Percentiles rank a stretch among this genome's conserved stretches.
Conservation (phyloP, 306 rosid species). For the Astragalus membranaceus region DNA sequence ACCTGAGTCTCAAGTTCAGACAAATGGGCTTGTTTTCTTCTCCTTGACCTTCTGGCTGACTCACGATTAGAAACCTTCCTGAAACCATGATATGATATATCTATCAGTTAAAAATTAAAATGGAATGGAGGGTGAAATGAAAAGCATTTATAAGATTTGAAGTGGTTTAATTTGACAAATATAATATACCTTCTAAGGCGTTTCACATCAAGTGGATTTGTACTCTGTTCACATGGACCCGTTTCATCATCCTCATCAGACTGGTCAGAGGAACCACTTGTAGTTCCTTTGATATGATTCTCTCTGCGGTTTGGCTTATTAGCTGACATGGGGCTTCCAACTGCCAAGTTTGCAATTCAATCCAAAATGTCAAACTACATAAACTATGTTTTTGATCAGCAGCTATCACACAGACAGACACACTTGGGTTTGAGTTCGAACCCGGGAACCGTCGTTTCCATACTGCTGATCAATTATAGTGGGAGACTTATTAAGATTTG, state of each 20-base stretch:
- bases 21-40: slow-evolving; percentile 72
- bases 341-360: slow-evolving; percentile 39
- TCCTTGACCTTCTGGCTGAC: slow-evolving; percentile 84
- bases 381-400: neutral
- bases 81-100: neutral
- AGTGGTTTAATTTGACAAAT: neutral
- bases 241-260: slow-evolving; percentile 78
- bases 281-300: slow-evolving; percentile 44
- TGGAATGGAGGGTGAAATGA: neutral
- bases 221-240: slow-evolving; percentile 63
- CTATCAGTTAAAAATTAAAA: neutral
- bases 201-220: slow-evolving; percentile 40
- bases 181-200: slow-evolving; percentile 58
- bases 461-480: no score
- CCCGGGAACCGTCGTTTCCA: no score
- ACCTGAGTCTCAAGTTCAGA: slow-evolving; percentile 76
- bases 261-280: slow-evolving; percentile 75
- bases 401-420: no score
- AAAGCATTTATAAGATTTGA: neutral
- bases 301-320: slow-evolving; percentile 41
- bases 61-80: slow-evolving; percentile 79
- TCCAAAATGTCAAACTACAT: slow-evolving; percentile 8
- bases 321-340: slow-evolving; percentile 71
- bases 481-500: no score
- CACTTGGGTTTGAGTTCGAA: no score